These are phyloP conservation scores for Lentinula raphanica DNA, from an alignment of 768 basidiomycete species.

Conservation along the genomic window DNA sequence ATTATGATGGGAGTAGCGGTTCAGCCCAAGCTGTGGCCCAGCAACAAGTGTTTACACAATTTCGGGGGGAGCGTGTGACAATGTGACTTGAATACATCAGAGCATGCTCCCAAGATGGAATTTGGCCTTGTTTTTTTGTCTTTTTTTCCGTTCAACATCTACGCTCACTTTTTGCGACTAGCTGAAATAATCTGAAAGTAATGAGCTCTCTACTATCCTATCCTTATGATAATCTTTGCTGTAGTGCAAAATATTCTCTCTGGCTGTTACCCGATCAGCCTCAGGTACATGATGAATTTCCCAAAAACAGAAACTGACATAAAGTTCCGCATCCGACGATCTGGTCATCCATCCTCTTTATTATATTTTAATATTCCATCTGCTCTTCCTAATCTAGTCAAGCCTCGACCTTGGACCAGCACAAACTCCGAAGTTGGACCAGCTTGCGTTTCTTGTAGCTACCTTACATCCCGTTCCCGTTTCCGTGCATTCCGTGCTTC, in stretches of 20 bases:
- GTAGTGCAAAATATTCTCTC: background rate
- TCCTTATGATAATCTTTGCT: background rate
- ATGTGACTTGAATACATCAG: background rate
- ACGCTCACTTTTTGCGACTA: background rate
- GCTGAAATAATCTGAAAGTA: background rate
- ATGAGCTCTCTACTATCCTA: background rate
- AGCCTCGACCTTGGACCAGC: background rate
- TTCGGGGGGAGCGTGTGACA: slow-evolving; percentile 1
- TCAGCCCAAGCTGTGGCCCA: slow-evolving; percentile 6
- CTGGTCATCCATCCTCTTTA: background rate
- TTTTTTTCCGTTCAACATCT: background rate
- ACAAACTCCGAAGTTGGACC: background rate
- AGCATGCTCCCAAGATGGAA: background rate
- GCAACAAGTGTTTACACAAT: background rate
- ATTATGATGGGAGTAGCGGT: slow-evolving; percentile 6
- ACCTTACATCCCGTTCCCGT: background rate
- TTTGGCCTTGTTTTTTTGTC: background rate
- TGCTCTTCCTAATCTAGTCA: background rate
- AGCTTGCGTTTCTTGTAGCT: background rate
- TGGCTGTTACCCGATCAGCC: background rate
- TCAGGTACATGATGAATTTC: background rate
- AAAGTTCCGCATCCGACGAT: background rate
- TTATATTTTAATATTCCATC: background rate
- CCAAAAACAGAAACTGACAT: background rate
- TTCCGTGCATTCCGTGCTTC: background rate